phyloP scores from a whole-genome alignment of 2,329 filamentous ascomycete genomes.

The Falciphora oryzae region DNA sequence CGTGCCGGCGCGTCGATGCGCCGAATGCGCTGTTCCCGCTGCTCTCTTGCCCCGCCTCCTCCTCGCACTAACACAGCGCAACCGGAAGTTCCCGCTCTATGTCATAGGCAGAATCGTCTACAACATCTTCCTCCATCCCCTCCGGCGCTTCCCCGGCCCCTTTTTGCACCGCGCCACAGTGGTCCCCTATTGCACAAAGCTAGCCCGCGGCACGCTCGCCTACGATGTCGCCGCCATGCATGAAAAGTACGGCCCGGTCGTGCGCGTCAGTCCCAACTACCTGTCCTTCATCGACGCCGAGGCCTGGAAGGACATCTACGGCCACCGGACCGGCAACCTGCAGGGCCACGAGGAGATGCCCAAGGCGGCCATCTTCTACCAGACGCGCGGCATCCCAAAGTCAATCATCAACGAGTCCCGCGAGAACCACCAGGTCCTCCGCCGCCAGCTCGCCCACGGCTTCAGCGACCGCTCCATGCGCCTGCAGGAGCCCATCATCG shows the following conservation, averaged over 20 bases:
- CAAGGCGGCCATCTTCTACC: slow-evolving; percentile 15
- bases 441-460: slow-evolving; percentile 31
- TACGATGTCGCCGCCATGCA: slow-evolving; percentile 16
- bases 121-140: slow-evolving; percentile 15
- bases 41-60: too few species aligned
- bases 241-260: slow-evolving; percentile 30
- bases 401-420: slow-evolving; percentile 14
- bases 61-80: too few species aligned
- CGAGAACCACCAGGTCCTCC: slow-evolving; percentile 27
- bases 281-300: slow-evolving; percentile 31
- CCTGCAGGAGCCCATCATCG: slow-evolving; percentile 35
- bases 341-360: slow-evolving; percentile 14
- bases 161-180: background rate
- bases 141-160: slow-evolving; percentile 14
- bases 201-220: slow-evolving; percentile 15
- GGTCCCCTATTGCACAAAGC: background rate
- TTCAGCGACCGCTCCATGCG: slow-evolving; percentile 34
- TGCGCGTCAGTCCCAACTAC: slow-evolving; percentile 36
- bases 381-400: background rate
- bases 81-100: slow-evolving; percentile 2
- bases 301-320: slow-evolving; percentile 34
- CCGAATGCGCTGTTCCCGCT: too few species aligned
- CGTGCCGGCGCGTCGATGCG: too few species aligned
- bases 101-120: background rate
- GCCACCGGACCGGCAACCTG: slow-evolving; percentile 16